Evolutionary conservation across 768 basidiomycete genomes (phyloP), one percentile per base, ranked within the genome.

Genomic region (Leucogyrophana mollusca): DNA sequence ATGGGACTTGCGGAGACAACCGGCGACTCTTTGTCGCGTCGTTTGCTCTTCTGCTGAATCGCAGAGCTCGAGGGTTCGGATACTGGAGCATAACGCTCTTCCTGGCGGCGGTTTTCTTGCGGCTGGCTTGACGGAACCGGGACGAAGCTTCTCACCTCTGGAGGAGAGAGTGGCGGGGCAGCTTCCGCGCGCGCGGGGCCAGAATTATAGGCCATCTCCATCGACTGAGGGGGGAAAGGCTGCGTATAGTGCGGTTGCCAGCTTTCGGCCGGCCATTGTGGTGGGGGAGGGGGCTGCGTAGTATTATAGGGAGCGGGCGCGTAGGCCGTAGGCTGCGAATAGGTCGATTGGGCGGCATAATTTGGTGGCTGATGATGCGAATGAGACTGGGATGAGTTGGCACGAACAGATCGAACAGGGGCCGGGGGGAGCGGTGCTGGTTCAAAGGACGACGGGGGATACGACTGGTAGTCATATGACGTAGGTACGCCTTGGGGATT

Each of bases 381-480:
- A 33, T 65, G 67, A 3, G 65, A 56, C 46, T 68, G 66, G 37
- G 66, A 59, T 43, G 68, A 55, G 49, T 51, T 53, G 25, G 65
- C 52, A 49, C 57, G 62, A 47, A 54, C 56, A 33, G 53, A 16
- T 21, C 59, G 73, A 47, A 53, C 59, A 51, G 60, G 53, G n/a
- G 56, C 50, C 46, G 58, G 69, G 53, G 62, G 43, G 46, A 57
- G 48, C 47, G 60, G 59, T 38, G 57, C 57, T 56, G 38, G 9
- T 35, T 60, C 61, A 39, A 54, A 65, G 4, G 65, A 52, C 7
- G 65, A 48, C 22, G 58, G 54, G 21, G 59, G 64, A 49, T 78
- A 76, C 45, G 71, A 61, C 23, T 73, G 39, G 59, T 80, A 82
- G 52, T 77, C 77, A 59, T 85, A 84, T 47, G 69, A 64, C 24